phyloP scores from a whole-genome alignment of 345 rosid genomes.

The Orychophragmus violaceus region DNA sequence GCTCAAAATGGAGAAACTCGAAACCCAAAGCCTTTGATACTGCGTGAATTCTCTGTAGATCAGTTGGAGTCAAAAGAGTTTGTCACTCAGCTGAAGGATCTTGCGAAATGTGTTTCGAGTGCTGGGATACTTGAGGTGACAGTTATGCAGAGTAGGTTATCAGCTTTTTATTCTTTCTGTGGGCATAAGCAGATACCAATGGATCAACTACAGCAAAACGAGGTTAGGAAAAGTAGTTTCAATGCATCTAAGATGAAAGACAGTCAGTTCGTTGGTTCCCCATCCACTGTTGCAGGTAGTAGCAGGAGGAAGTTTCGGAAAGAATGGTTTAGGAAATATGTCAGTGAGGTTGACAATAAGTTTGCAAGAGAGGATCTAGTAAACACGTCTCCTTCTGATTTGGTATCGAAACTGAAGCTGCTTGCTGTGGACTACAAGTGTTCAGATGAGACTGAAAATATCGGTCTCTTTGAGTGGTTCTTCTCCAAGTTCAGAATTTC shows the following conservation, averaged over 20 bases:
- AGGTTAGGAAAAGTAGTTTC: slow-evolving; percentile 26
- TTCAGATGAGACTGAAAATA: slow-evolving; percentile 38
- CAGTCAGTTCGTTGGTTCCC: slow-evolving; percentile 41
- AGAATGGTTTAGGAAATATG: slow-evolving; percentile 47
- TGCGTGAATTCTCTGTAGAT: slow-evolving; percentile 31
- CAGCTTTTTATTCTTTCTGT: slow-evolving; percentile 46
- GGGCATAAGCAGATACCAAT: slow-evolving; percentile 55
- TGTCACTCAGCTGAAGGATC: slow-evolving; percentile 46
- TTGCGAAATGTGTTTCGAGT: slow-evolving; percentile 37
- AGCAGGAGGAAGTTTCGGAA: slow-evolving; percentile 52
- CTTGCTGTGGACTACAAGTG: slow-evolving; percentile 48
- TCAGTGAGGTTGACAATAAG: slow-evolving; percentile 33
- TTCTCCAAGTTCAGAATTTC: slow-evolving; percentile 78
- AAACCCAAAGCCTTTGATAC: slow-evolving; percentile 29
- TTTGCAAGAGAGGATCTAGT: slow-evolving; percentile 39
- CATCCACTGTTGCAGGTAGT: slow-evolving; percentile 41
- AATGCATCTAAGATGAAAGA: slow-evolving; percentile 30
- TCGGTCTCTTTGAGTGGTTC: slow-evolving; percentile 57
- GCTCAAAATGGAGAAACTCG: slow-evolving; percentile 9
- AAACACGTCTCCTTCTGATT: slow-evolving; percentile 41
- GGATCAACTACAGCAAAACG: slow-evolving; percentile 33
- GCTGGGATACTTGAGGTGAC: slow-evolving; percentile 48
- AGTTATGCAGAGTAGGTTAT: slow-evolving; percentile 39
- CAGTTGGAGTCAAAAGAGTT: slow-evolving; percentile 49
- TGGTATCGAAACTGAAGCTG: slow-evolving; percentile 51